A percentile compares a stretch with the other conserved stretches of the same genome.
These are phyloP conservation scores for Oropetium thomaeum DNA, from an alignment of 176 grass and related monocot species.

Conservation along the genomic window DNA sequence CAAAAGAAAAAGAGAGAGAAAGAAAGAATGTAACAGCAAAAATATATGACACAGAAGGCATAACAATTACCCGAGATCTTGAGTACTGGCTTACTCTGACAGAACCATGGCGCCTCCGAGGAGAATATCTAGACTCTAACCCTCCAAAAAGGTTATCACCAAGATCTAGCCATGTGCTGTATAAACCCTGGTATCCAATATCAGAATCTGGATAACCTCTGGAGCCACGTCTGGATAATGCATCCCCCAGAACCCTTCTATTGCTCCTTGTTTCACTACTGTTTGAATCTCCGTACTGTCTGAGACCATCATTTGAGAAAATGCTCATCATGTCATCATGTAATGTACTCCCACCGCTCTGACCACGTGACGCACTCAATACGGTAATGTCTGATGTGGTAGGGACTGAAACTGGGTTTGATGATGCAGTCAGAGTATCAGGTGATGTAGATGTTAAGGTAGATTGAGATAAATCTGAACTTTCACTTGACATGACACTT, in stretches of 20 bases:
- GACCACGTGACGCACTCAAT: constrained; percentile 34
- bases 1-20: neutral
- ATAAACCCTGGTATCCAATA: constrained; percentile 52
- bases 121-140: constrained; percentile 58
- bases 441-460: constrained; percentile 34
- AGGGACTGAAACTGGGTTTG: constrained; percentile 32
- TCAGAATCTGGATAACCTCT: constrained; percentile 70
- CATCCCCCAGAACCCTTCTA: constrained; percentile 86
- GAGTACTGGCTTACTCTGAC: constrained; percentile 82
- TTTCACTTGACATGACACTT: constrained; percentile 49
- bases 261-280: constrained; percentile 46
- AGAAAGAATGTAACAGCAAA: constrained; percentile 18
- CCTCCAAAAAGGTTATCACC: constrained; percentile 61
- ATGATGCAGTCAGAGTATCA: constrained; percentile 46
- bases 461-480: constrained; percentile 44
- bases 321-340: constrained; percentile 73
- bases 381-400: constrained; percentile 37
- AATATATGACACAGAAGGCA: neutral
- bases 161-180: constrained; percentile 81
- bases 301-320: constrained; percentile 49
- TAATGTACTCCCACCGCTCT: constrained; percentile 55
- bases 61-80: constrained; percentile 74
- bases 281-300: constrained; percentile 33
- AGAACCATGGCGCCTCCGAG: constrained; percentile 64
- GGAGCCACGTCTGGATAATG: constrained; percentile 69